phyloP scores from a whole-genome alignment of 305 asterid genomes.

The Caryopteris hybrid region DNA sequence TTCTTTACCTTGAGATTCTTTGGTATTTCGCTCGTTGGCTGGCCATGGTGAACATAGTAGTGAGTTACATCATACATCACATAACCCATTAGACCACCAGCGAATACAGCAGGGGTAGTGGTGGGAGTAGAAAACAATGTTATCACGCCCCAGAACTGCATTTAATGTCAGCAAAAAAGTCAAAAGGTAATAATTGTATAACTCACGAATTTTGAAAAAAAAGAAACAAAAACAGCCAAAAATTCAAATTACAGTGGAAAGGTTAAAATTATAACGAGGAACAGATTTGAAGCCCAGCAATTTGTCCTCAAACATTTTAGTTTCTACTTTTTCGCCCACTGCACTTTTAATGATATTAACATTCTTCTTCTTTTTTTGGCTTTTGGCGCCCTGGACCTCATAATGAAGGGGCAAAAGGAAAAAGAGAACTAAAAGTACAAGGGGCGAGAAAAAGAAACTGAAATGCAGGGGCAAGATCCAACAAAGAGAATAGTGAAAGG shows the following conservation, averaged over 20 bases:
- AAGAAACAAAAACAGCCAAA: background rate
- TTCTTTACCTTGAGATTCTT: conserved; percentile 64
- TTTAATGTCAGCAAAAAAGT: background rate
- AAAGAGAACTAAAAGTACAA: too few species aligned
- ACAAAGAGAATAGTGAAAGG: background rate
- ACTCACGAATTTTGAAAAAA: background rate
- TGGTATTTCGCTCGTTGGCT: conserved; percentile 60
- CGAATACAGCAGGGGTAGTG: conserved; percentile 69
- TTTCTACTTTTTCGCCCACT: too few species aligned
- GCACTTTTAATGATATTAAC: too few species aligned
- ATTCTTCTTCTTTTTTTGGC: too few species aligned
- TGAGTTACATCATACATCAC: conserved; percentile 89
- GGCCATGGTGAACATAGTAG: conserved; percentile 88
- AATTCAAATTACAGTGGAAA: too few species aligned
- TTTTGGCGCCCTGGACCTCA: too few species aligned
- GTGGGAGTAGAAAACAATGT: conserved; percentile 52
- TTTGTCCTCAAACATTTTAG: too few species aligned
- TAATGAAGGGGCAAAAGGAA: too few species aligned
- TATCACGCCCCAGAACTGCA: conserved; percentile 71
- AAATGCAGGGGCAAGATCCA: background rate
- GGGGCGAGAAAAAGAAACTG: too few species aligned
- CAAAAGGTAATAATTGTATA: background rate
- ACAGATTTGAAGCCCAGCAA: too few species aligned
- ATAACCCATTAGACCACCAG: conserved; percentile 77
- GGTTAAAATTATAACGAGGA: too few species aligned